Evolutionary conservation across 2,329 filamentous ascomycete species (phyloP).

Genomic region (Colletotrichum tofieldiae): DNA sequence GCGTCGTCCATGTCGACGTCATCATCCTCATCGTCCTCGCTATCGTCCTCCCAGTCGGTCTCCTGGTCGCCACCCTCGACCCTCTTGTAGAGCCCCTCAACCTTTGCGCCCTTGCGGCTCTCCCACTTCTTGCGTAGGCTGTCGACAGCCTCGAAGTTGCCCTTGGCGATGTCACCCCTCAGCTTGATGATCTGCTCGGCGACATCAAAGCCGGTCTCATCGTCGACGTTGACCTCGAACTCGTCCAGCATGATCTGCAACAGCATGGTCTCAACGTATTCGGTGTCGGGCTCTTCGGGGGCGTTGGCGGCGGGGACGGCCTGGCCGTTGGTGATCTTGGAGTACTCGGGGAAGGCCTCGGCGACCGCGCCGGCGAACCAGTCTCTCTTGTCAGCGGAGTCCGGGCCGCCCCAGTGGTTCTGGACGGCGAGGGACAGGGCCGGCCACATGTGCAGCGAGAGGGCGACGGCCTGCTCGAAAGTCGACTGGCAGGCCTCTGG

Average conservation of each 20-base stretch:
- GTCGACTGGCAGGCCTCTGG: conserved; percentile 62
- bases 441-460: conserved; percentile 89
- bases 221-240: conserved; percentile 93
- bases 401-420: conserved; percentile 89
- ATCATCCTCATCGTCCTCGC: conserved; percentile 68
- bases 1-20: conserved; percentile 81
- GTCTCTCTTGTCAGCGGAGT: conserved; percentile 89
- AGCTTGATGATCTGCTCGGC: conserved; percentile 81
- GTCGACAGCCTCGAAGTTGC: conserved; percentile 77
- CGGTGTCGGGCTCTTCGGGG: conserved; percentile 74
- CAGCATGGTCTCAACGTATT: conserved; percentile 87
- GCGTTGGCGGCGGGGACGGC: conserved; percentile 45
- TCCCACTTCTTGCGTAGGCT: conserved; percentile 75
- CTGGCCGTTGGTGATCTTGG: conserved; percentile 53
- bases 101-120: conserved; percentile 72
- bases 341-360: conserved; percentile 83
- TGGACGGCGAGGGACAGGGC: conserved; percentile 89
- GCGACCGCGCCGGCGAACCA: conserved; percentile 94
- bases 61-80: conserved; percentile 71
- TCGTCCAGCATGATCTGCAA: conserved; percentile 95
- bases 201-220: conserved; percentile 84
- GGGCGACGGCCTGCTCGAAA: conserved; percentile 91
- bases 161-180: conserved; percentile 74
- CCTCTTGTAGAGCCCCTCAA: conserved; percentile 68
- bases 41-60: conserved; percentile 74